phyloP scores from a whole-genome alignment of 176 grass and related monocot genomes.

The Lolium perenne region DNA sequence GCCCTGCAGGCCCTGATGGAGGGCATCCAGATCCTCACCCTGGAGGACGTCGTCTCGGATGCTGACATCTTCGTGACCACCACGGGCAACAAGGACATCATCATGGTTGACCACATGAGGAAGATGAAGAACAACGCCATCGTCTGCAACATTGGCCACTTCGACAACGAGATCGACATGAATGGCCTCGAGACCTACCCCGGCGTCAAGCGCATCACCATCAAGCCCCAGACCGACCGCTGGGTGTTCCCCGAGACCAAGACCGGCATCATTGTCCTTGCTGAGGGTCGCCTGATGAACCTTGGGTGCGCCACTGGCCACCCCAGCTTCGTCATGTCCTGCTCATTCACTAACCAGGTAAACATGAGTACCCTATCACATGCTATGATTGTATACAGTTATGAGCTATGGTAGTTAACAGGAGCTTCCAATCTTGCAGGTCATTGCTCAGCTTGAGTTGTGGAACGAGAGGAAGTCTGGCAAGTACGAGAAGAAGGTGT shows the following conservation, averaged over 20 bases:
- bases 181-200: constrained; percentile 79
- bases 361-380: not conserved
- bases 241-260: constrained; percentile 99
- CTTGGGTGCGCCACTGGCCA: constrained; percentile 94
- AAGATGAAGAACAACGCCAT: constrained; percentile 99
- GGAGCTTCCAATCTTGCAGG: constrained; percentile 45
- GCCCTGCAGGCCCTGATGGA: constrained; percentile 98
- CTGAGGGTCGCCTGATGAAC: constrained; percentile 98
- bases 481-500: constrained; percentile 99
- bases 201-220: constrained; percentile 93
- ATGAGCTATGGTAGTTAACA: not conserved
- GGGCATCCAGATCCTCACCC: constrained; percentile 80
- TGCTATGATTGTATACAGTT: not conserved
- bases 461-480: constrained; percentile 88
- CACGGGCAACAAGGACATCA: constrained; percentile 97
- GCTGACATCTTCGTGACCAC: constrained; percentile 98
- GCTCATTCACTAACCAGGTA: constrained; percentile 99
- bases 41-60: constrained; percentile 80
- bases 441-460: constrained; percentile 94
- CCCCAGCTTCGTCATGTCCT: constrained; percentile 99
- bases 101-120: constrained; percentile 98
- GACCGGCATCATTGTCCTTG: constrained; percentile 88
- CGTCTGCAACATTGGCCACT: constrained; percentile 99
- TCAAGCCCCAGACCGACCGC: constrained; percentile 98
- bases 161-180: constrained; percentile 99